Evolutionary conservation across 495 filamentous ascomycete genomes (phyloP), one percentile per base, ranked within the genome.

Genomic region (Penicillium cosmopolitanum): DNA sequence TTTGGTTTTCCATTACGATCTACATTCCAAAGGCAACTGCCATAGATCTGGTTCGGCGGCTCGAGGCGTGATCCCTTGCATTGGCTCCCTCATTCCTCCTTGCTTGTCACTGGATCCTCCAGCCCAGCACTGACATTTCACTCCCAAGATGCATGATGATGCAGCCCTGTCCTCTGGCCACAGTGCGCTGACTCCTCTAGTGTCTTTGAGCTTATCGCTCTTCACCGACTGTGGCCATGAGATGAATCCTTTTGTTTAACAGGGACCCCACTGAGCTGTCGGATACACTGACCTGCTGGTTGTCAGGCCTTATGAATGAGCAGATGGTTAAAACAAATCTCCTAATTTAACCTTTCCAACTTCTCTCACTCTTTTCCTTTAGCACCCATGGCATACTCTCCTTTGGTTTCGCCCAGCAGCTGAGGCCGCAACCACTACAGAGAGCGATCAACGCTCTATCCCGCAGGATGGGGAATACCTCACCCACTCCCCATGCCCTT

Each of bases 401-500:
- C 3, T 52, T 34, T 15, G 9, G n/a, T 10, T 3, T 33, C 21
- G 16, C 23, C 18, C 38, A 31, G 19, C 25, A 16, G 38, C 40
- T 60, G 57, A 56, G 13, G 15, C 51, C 28, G 8, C 28, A 21
- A 19, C 58, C 25, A 15, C 4, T 28, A 5, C 15, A 48, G 15
- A 52, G 55, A 31, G 50, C 43, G 16, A 52, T 5, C 15, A 42
- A 54, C 21, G 34, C 63, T 62, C 42, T 44, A 31, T 51, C 52
- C 38, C 18, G 21, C 60, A 66, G 55, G 36, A 76, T 76, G 73
- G 72, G 73, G 36, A 64, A 72, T n/a, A 61, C 51, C 15, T 77
- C 73, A 5, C 73, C 72, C 19, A 67, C 66, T 55, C 74, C 74
- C 9, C 63, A 58, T 6, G 64, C 70, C 65, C 69, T 77, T 9